A percentile compares a stretch with the other conserved stretches of the same genome.
Conservation (phyloP, 805 yeast genomes). For the Metschnikowia arizonensis region DNA sequence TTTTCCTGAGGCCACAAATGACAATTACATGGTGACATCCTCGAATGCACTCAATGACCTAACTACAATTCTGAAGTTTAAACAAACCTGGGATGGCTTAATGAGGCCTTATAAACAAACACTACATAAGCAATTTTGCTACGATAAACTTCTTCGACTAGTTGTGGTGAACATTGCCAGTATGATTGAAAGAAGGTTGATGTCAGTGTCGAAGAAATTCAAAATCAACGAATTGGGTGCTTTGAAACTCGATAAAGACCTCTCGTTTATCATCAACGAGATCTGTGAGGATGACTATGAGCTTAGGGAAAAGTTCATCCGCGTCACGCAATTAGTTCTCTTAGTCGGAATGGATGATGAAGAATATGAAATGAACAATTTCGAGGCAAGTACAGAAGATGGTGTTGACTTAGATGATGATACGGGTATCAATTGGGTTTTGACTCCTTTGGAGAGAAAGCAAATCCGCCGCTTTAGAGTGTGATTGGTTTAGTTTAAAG, state of each 20-base stretch:
- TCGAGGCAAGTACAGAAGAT: constrained; percentile 21
- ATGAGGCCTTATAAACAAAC: constrained; percentile 63
- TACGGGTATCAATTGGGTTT: constrained; percentile 57
- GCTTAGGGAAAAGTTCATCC: constrained; percentile 70
- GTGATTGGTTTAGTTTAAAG: no score
- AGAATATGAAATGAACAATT: constrained; percentile 33
- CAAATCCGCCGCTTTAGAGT: constrained; percentile 57
- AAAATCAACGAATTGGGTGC: constrained; percentile 78
- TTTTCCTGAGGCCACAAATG: constrained; percentile 32
- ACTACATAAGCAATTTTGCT: constrained; percentile 49
- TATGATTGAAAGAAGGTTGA: constrained; percentile 45
- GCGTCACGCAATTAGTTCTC: constrained; percentile 81
- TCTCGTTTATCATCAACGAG: constrained; percentile 67
- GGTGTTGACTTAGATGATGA: constrained; percentile 25
- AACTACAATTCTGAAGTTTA: constrained; percentile 44
- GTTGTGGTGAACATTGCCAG: constrained; percentile 42
- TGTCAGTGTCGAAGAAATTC: constrained; percentile 56
- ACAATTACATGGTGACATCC: constrained; percentile 30
- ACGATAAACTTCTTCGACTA: constrained; percentile 43
- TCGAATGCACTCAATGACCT: constrained; percentile 28
- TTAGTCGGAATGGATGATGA: constrained; percentile 77
- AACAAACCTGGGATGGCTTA: constrained; percentile 58
- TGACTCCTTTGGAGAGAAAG: constrained; percentile 71
- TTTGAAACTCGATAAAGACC: constrained; percentile 75
- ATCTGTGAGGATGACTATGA: constrained; percentile 69